These are phyloP conservation scores for Ballota nigra DNA, from an alignment of 257 asterid genomes.

Conservation along the genomic window DNA sequence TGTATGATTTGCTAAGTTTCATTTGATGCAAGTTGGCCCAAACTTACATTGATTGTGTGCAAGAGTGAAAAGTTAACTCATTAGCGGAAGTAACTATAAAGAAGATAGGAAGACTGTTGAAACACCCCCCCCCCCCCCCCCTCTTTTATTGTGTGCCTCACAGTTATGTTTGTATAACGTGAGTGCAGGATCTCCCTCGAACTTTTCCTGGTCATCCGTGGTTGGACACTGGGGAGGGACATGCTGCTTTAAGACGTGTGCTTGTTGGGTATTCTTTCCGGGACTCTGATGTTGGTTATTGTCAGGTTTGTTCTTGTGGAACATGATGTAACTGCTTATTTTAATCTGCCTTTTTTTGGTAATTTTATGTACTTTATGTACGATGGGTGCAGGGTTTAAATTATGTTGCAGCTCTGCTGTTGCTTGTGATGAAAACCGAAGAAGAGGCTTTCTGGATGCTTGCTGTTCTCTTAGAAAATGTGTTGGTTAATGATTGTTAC, in stretches of 20 bases:
- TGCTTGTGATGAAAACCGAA: slow-evolving; percentile 97
- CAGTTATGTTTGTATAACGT: background rate
- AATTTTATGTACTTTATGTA: background rate
- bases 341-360: background rate
- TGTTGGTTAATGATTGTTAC: slow-evolving; percentile 90
- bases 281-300: slow-evolving; percentile 97
- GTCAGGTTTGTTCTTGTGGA: slow-evolving; percentile 61
- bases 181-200: slow-evolving; percentile 90
- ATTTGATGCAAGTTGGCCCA: background rate
- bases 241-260: slow-evolving; percentile 92
- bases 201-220: slow-evolving; percentile 99
- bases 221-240: slow-evolving; percentile 92
- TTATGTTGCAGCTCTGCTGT: slow-evolving; percentile 85
- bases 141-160: slow-evolving; percentile 13
- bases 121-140: too few relatives aligned
- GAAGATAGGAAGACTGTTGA: background rate
- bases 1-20: background rate
- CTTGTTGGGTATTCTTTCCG: slow-evolving; percentile 97
- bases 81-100: background rate
- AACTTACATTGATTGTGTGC: background rate
- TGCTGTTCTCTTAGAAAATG: slow-evolving; percentile 87
- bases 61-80: background rate
- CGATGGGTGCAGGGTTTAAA: slow-evolving; percentile 74
- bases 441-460: slow-evolving; percentile 99
- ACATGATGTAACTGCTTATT: background rate